Base-by-base conservation (phyloP, 805 yeast species). In the Candida chilensis region DNA sequence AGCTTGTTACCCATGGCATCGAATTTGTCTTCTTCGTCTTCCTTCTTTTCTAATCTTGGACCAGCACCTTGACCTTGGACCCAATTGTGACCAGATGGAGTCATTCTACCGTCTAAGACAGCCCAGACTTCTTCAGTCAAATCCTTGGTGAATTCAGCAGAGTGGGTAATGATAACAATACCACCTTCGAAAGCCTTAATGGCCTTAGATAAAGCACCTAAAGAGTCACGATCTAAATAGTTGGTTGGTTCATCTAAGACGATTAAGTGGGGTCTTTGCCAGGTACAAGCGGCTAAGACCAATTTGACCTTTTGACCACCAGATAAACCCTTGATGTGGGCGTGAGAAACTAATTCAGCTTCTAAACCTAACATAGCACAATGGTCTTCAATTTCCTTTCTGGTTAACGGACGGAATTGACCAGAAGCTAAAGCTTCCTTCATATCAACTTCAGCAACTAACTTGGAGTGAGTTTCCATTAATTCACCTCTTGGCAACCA, bases 1-100 rank as follows among this genome's bases (percentile, higher is more conserved):
- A 92, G 78, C 94, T 92, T 92, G 95, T 92, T 92, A 77, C 99
- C 99, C 94, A 92, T 86, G 57, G 97, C 99, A 73, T 92, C 99
- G 74, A 92, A 90, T 72, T 88, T 85, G 66, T 90, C 97, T 64
- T 82, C 98, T 69, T 88, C 90, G 38, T 74, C 96, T 39, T 83
- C 95, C 77, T 90, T 88, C 86, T 88, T 81, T 64, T 84, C 92
- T 41, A 92, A 67, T 82, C 99, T 88, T 71, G 99, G 98, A 75
- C 99, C 99, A 61, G 96, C 53, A 75, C 99, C 99, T 78, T 92
- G 99, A 71, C 99, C 99, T 55, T 84, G 78, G 54, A 92, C 99
- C 99, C 99, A 92, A 83, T 92, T 94, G 76, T 92, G 98, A 67
- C 99, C 99, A 51, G 99, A 92, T 68, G 98, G 98, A 60, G 95